Base-by-base conservation (phyloP, 1,139 yeast genomes). In the Candida anutae region DNA sequence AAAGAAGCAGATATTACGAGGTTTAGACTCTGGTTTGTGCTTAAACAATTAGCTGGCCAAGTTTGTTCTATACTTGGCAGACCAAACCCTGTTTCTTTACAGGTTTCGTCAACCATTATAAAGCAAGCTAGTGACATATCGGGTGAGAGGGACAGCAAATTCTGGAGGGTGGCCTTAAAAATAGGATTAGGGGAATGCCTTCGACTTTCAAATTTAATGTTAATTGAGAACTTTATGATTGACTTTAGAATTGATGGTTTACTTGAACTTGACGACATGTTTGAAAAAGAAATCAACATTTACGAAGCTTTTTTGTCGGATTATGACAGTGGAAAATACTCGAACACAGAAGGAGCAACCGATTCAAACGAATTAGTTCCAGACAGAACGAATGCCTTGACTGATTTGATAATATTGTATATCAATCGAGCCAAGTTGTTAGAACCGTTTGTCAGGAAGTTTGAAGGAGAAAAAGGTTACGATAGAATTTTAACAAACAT, bases 21-120 rank as follows among this genome's bases (percentile, higher is more conserved):
- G 30, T 58, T 65, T 20, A 61, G 69, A 27, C 57, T 69, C 3
- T 70, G 75, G 73, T 65, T 66, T 35, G 69, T 71, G 1, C 53
- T 70, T 31, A 63, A 69, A 34, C 58, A 62, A 32, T 46, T 68
- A 16, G 54, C 67, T 9, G 70, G 74, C 1, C 68, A 68, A 22
- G 46, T 70, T 9, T 69, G 77, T 42, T 65, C 74, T 1, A 64
- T 69, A 5, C 49, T 71, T 21, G 77, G 77, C 4, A 51, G 77
- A 36, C 77, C 77, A 8, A 70, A 69, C 36, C 77, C 77, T 1
- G 69, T 71, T 5, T 64, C 73, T 9, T 61, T 70, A 30, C 65
- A 69, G 35, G 63, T 69, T 22, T 65, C 64, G 36, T 62, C 62
- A 17, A 42, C 48, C 10, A 55, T 61, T 2, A 39, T 58, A 28